Base-by-base conservation (phyloP, 2,329 filamentous ascomycete species). In the Blastomyces parvus region DNA sequence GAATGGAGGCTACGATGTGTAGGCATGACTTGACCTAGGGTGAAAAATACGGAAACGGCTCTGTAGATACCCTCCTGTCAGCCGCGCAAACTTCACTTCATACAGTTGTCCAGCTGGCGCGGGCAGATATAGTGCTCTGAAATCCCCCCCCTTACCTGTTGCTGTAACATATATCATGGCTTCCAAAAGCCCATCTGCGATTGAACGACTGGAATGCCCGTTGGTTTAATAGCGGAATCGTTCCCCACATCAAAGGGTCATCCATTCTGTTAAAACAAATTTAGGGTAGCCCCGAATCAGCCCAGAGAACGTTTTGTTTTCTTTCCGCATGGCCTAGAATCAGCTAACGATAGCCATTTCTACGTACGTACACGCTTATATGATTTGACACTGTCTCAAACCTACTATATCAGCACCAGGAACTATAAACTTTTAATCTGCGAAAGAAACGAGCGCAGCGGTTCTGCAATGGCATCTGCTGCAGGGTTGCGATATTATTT, bases 81-180 rank as follows among this genome's bases (percentile, higher is more conserved):
- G 48, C 25, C 25, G 44, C 40, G 9, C 8, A 19, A 56, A 38
- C 36, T 11, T 38, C 36, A 38, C 36, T 42, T 64, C 14, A 25
- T 42, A 62, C 7, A 14, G 11, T 19, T 57, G 22, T 30, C 36
- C 14, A 48, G 59, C 62, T 64, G 42, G 33, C 14, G 36, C 17
- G 52, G 55, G 42, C 46, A 59, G 22, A 22, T 61, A 61, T 46
- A 22, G 33, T 38, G 14, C n/a, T 19, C n/a, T 30, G n/a, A 30
- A 33, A 48, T n/a, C n/a, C 27, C 17, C 5, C 3, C n/a, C 36
- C 80, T 66, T 78, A 94, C 90, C 85, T 87, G 73, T 90, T 93
- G 70, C 87, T 88, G 76, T 95, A 99, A 78, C 92, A 97, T 65
- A 99, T 92, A 75, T 99, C 94, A 74, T 97, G 90, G 70, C 91